phyloP scores from a whole-genome alignment of 495 filamentous ascomycete genomes.

The Glonium stellatum region DNA sequence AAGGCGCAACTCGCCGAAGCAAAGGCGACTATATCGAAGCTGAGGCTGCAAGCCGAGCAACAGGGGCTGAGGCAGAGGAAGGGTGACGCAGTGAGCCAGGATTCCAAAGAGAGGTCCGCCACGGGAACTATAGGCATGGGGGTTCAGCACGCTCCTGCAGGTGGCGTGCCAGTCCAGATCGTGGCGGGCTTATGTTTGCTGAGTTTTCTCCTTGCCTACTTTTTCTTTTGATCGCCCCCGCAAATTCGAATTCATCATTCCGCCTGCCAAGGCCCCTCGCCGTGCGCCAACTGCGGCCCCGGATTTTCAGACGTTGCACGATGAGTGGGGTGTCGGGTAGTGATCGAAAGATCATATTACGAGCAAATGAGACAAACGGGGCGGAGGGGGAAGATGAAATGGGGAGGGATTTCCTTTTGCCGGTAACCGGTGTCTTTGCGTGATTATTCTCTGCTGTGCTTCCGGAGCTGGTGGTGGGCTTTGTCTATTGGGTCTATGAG shows the following conservation, averaged over 20 bases:
- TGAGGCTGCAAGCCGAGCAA: slow-evolving; percentile 64
- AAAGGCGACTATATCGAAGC: slow-evolving; percentile 60
- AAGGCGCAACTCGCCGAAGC: slow-evolving; percentile 68
- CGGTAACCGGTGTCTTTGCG: slow-evolving; percentile 10
- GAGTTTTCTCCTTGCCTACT: slow-evolving; percentile 86
- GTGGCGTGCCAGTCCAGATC: slow-evolving; percentile 81
- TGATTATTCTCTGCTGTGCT: slow-evolving; percentile 12
- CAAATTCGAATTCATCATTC: slow-evolving; percentile 6
- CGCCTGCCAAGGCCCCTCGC: slow-evolving; percentile 9
- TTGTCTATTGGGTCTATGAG: slow-evolving; percentile 6
- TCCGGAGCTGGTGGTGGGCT: slow-evolving; percentile 8
- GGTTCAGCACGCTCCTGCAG: slow-evolving; percentile 48
- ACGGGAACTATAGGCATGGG: slow-evolving; percentile 45
- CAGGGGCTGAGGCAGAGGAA: slow-evolving; percentile 61
- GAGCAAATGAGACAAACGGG: slow-evolving; percentile 3
- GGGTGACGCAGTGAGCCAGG: slow-evolving; percentile 33
- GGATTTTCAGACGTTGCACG: slow-evolving; percentile 17
- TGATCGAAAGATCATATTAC: slow-evolving; percentile 9
- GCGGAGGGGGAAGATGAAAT: slow-evolving; percentile 9
- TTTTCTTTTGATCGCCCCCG: slow-evolving; percentile 68
- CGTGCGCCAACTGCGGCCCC: slow-evolving; percentile 23
- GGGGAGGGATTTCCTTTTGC: slow-evolving; percentile 20
- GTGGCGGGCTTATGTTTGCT: slow-evolving; percentile 77
- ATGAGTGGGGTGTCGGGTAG: slow-evolving; percentile 27
- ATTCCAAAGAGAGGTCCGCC: slow-evolving; percentile 36